A percentile compares a stretch with the other conserved stretches of the same genome.
These are phyloP conservation scores for Astathelohania contejeani DNA, from an alignment of 371 early-diverging fungal genomes.

Conservation along the genomic window DNA sequence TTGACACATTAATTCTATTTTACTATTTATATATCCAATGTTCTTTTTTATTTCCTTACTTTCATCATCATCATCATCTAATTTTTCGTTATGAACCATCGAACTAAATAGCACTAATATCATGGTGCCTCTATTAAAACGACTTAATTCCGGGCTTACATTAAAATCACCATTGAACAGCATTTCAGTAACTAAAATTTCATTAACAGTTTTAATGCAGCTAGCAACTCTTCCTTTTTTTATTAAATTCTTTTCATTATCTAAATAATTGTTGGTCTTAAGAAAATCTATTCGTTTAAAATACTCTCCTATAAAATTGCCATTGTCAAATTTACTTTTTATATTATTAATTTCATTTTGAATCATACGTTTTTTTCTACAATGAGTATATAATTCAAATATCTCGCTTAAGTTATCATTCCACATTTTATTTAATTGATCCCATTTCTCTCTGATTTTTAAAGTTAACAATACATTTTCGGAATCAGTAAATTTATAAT, in stretches of 20 bases:
- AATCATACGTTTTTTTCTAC: slow-evolving; percentile 1
- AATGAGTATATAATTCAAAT: too few relatives aligned
- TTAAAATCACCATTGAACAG: slow-evolving; percentile 38
- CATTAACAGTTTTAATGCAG: slow-evolving; percentile 47
- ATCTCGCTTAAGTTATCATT: background rate
- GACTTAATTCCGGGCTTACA: too few relatives aligned
- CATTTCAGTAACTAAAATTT: slow-evolving; percentile 48
- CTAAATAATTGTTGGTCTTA: slow-evolving; percentile 28
- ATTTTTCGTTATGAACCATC: slow-evolving; percentile 39
- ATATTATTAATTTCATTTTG: slow-evolving; percentile 19
- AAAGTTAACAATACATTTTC: too few relatives aligned
- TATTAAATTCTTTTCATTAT: slow-evolving; percentile 20
- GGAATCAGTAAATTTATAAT: slow-evolving; percentile 10
- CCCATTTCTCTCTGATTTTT: slow-evolving; percentile 4
- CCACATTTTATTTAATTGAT: background rate
- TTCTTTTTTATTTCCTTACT: too few relatives aligned
- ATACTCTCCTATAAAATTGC: slow-evolving; percentile 43
- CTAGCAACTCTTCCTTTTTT: slow-evolving; percentile 47
- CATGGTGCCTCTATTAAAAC: slow-evolving; percentile 11
- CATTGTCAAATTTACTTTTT: slow-evolving; percentile 17
- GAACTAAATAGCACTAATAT: slow-evolving; percentile 35
- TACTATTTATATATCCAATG: slow-evolving; percentile 4
- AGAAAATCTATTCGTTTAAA: slow-evolving; percentile 42
- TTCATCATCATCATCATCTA: slow-evolving; percentile 3
- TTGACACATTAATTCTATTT: slow-evolving; percentile 16